Conservation (phyloP, 177 flowering plant species). For the Telopea speciosissima region DNA sequence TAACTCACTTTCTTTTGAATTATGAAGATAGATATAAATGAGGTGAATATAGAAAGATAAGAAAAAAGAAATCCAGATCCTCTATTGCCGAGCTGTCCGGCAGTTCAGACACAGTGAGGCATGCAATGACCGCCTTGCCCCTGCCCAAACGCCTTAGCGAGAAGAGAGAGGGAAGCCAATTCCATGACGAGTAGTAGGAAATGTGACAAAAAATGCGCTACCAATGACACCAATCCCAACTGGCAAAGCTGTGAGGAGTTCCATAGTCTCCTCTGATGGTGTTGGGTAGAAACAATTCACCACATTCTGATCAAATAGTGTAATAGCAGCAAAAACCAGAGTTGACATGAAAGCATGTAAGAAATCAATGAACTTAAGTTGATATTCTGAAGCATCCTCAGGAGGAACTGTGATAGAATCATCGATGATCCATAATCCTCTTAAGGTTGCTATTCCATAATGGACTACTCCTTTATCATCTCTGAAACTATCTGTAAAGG, state of each 20-base stretch:
- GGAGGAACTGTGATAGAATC: slow-evolving; percentile 40
- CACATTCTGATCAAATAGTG: slow-evolving; percentile 66
- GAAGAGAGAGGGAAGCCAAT: slow-evolving; percentile 73
- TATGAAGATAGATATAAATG: no score
- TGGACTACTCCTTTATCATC: slow-evolving; percentile 49
- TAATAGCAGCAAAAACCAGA: slow-evolving; percentile 68
- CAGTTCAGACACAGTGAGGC: no score
- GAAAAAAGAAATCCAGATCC: no score
- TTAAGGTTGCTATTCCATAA: slow-evolving; percentile 64
- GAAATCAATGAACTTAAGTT: slow-evolving; percentile 57
- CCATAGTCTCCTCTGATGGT: slow-evolving; percentile 53
- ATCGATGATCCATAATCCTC: slow-evolving; percentile 77
- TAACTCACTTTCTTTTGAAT: no score
- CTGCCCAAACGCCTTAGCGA: no score
- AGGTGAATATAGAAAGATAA: no score
- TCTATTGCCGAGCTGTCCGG: no score
- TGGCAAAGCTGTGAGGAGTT: slow-evolving; percentile 60
- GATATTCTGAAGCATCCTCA: slow-evolving; percentile 34
- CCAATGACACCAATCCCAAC: slow-evolving; percentile 64
- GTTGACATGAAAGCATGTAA: slow-evolving; percentile 69
- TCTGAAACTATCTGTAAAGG: slow-evolving; percentile 74
- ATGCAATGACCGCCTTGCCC: no score
- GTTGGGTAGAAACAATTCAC: slow-evolving; percentile 69
- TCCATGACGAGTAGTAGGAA: slow-evolving; percentile 80
- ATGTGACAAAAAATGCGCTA: slow-evolving; percentile 65